Evolutionary conservation across 208 protist species (phyloP), one percentile per base, ranked within the genome.

Genomic region (Sergeia podlipaevii): DNA sequence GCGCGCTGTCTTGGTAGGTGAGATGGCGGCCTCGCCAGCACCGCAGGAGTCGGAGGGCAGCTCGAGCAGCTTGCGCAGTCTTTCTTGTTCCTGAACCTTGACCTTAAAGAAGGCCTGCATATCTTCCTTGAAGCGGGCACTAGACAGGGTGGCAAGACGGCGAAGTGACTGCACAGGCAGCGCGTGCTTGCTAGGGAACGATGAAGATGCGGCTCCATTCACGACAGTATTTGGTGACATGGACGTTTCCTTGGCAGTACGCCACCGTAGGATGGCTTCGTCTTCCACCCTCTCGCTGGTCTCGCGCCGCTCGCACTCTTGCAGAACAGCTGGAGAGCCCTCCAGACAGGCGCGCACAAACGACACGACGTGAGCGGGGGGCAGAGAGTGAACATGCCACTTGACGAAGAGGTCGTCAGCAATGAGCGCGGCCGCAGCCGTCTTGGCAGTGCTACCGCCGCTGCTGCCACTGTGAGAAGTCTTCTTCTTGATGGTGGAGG

Each of bases 121-220:
- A 30, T 96, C 89, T 2, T 86, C 59, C 17, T 80, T 80, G 61
- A 97, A 97, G 5, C 73, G 70, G 24, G 60, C 36, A 46, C 80
- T 91, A 49, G 52, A 43, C 15, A 70, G 18, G n/a, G 18, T 18
- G n/a, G 44, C 43, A 3, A 71, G 26, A 6, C 42, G 18, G n/a
- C n/a, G 56, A 7, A 75, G 43, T 6, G 46, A n/a, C 24, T 52
- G 42, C 53, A 69, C 34, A 4, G 42, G 49, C n/a, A n/a, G n/a
- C n/a, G n/a, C n/a, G n/a, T n/a, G n/a, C n/a, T n/a, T n/a, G n/a
- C n/a, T n/a, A n/a, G n/a, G n/a, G n/a, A n/a, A n/a, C n/a, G n/a
- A n/a, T n/a, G n/a, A n/a, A n/a, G n/a, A n/a, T n/a, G n/a, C n/a
- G n/a, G n/a, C n/a, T n/a, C n/a, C n/a, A n/a, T n/a, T n/a, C n/a